Evolutionary conservation across 805 yeast genomes (phyloP).

Genomic region (Naumovozyma castellii): DNA sequence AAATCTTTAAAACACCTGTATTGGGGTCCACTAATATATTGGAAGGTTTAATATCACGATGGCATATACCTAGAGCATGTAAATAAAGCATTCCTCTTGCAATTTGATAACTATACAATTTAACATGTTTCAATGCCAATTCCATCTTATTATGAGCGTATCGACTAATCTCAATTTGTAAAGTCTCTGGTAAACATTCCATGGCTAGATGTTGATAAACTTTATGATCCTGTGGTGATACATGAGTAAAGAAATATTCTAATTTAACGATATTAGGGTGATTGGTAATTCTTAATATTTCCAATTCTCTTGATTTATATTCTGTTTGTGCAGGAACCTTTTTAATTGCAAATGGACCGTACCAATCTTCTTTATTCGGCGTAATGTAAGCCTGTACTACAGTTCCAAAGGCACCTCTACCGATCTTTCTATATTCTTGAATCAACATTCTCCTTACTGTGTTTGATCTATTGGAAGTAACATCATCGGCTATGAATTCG

Average conservation of each 20-base stretch:
- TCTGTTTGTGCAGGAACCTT: constrained; percentile 84
- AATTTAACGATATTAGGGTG: constrained; percentile 73
- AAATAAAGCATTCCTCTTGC: constrained; percentile 76
- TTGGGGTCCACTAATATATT: constrained; percentile 69
- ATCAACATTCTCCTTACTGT: constrained; percentile 53
- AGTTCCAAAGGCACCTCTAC: constrained; percentile 83
- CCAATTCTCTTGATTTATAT: constrained; percentile 73
- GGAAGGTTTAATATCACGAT: constrained; percentile 78
- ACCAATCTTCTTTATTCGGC: constrained; percentile 40
- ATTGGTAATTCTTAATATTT: constrained; percentile 59
- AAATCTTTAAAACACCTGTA: constrained; percentile 57
- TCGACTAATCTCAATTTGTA: constrained; percentile 65
- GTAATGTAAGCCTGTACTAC: constrained; percentile 63
- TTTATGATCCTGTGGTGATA: constrained; percentile 51
- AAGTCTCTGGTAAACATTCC: constrained; percentile 79
- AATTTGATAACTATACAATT: constrained; percentile 68
- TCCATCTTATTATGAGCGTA: constrained; percentile 52
- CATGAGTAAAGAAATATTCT: constrained; percentile 62
- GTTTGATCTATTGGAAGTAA: constrained; percentile 50
- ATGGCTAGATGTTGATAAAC: constrained; percentile 73
- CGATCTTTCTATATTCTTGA: constrained; percentile 63
- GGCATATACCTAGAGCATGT: constrained; percentile 73
- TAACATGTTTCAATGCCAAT: constrained; percentile 64
- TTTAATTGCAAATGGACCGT: constrained; percentile 78
- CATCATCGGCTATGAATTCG: constrained; percentile 49